Percentiles rank a stretch among this genome's conserved stretches.
Evolutionary conservation across 148 eudicot genomes (phyloP).

Genomic region (Chenopodium album): DNA sequence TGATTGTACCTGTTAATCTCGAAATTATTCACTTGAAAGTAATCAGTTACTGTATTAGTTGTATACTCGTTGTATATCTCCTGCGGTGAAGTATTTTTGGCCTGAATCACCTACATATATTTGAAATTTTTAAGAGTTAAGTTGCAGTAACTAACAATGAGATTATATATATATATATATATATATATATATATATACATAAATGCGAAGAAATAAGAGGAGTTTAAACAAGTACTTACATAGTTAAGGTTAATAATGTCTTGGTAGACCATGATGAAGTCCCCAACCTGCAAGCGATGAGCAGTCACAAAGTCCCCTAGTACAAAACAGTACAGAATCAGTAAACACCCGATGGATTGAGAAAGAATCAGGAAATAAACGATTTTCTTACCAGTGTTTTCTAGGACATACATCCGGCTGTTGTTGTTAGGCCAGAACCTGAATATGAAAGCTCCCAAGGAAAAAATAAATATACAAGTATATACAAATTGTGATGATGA

Average conservation of each 20-base stretch:
- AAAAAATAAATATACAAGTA: background rate
- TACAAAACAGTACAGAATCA: constrained; percentile 4
- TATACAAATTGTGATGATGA: background rate
- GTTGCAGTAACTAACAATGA: background rate
- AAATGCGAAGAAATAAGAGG: background rate
- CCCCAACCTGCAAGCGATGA: constrained; percentile 59
- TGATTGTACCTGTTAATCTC: constrained; percentile 32
- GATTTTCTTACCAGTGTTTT: constrained; percentile 57
- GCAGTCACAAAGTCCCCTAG: constrained; percentile 60
- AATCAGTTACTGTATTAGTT: constrained; percentile 28
- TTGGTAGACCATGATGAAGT: constrained; percentile 62
- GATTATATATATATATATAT: background rate
- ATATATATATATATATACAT: background rate
- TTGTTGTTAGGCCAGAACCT: constrained; percentile 93
- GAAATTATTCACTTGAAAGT: constrained; percentile 27
- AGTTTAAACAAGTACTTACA: constrained; percentile 33
- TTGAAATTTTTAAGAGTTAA: background rate
- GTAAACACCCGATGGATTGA: background rate
- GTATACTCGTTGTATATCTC: constrained; percentile 27
- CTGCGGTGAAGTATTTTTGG: constrained; percentile 48
- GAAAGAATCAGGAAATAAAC: background rate
- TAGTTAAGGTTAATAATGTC: constrained; percentile 51
- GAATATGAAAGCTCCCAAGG: constrained; percentile 9
- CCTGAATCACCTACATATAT: constrained; percentile 54
- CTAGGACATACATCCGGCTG: constrained; percentile 92